Base-by-base conservation (phyloP, 176 grass and related monocot genomes). In the Rhipidocladum racemiflorum region DNA sequence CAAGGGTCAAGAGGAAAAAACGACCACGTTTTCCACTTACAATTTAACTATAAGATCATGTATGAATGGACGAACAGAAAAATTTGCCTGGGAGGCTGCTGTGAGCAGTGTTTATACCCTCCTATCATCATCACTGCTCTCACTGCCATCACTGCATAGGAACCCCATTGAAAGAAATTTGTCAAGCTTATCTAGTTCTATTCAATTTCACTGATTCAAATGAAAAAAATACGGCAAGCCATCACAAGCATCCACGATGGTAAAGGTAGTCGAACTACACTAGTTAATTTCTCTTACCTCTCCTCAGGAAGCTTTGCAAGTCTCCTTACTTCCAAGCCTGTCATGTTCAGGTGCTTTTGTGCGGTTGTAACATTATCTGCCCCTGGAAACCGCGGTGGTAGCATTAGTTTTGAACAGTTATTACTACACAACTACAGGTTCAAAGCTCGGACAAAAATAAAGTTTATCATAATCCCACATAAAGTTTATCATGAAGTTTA, bases 271-370 rank as follows among this genome's bases (percentile, higher is more conserved):
- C 20, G 18, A 32, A 74, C 44, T 76, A 74, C 20, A 28, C 64
- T 39, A 84, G 61, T 14, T 46, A 72, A 71, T n/a, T 40, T 75
- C 48, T 34, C 57, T 62, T 88, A 97, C 92, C 92, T 95, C 78
- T 91, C 90, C 80, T 95, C 92, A 29, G 80, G 88, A 91, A 99
- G 87, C 82, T 99, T 99, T 59, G 96, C 88, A 36, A 99, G 88
- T 85, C 91, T 99, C 80, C 88, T 89, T 73, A 90, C 89, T 90
- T 99, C 96, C 85, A 99, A 95, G 53, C 96, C 89, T 56, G 92
- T 93, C 74, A 99, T 93, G 79, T 92, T 94, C 9, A 98, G 88
- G 80, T 93, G 83, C 28, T 93, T 92, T 44, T 95, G 92, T 5
- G 96, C 90, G n/a, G 85, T 77, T 32, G 90, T 86, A 79, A 98